A percentile compares a stretch with the other conserved stretches of the same genome.
Evolutionary conservation across 2,329 filamentous ascomycete genomes (phyloP).

Genomic region (Xylariales sp.): DNA sequence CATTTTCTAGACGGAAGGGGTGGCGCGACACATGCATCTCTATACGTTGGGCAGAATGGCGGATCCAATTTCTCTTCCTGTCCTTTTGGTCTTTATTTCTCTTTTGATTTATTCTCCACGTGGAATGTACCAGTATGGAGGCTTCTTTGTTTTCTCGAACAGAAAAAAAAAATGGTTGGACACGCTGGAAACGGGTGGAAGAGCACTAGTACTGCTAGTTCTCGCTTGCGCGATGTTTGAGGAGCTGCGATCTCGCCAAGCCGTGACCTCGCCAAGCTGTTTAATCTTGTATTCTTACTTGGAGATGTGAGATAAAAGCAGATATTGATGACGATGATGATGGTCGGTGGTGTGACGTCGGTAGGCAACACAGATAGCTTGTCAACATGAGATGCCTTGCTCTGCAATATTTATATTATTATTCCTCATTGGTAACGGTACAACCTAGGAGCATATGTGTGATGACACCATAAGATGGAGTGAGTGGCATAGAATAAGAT

Average conservation of each 20-base stretch:
- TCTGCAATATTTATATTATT: background rate
- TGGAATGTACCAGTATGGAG: slow-evolving; percentile 27
- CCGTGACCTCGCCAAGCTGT: slow-evolving; percentile 4
- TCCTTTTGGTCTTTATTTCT: slow-evolving; percentile 20
- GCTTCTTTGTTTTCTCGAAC: slow-evolving; percentile 30
- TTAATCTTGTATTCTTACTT: slow-evolving; percentile 30
- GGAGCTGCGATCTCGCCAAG: slow-evolving; percentile 1
- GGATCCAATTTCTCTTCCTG: background rate
- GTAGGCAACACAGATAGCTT: slow-evolving; percentile 4
- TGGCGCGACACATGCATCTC: slow-evolving; percentile 14
- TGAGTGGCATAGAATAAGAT: background rate
- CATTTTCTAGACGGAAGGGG: slow-evolving; percentile 19
- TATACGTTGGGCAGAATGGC: background rate
- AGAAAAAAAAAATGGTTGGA: slow-evolving; percentile 21
- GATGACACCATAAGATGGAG: background rate
- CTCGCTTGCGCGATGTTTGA: background rate
- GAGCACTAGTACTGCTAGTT: slow-evolving; percentile 4
- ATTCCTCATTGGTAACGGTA: background rate
- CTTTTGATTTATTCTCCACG: background rate
- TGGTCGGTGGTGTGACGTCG: background rate
- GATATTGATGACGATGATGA: slow-evolving; percentile 9
- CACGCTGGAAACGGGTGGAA: slow-evolving; percentile 1
- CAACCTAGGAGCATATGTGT: background rate
- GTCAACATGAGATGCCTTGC: slow-evolving; percentile 13
- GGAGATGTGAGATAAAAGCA: slow-evolving; percentile 13